Percentiles rank a stretch among this genome's conserved stretches.
Evolutionary conservation across 129 eudicot species (phyloP).

Genomic region (Logfia minima): DNA sequence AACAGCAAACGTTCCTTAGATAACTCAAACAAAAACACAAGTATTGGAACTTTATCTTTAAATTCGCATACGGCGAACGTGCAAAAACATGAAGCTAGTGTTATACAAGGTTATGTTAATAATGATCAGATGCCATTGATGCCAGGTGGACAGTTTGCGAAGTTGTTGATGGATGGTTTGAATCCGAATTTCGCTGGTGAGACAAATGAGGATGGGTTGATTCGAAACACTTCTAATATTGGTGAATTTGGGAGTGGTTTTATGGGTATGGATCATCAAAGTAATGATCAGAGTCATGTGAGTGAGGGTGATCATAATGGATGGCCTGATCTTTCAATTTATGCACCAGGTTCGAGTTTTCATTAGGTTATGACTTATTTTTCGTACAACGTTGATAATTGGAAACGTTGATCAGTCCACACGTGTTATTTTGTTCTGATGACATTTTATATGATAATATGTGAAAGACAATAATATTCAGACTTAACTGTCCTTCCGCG

Average conservation of each 20-base stretch:
- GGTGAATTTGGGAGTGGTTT: conserved; percentile 34
- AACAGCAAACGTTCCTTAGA: conserved; percentile 42
- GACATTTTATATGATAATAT: too few relatives aligned
- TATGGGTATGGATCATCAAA: conserved; percentile 30
- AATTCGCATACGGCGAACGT: neutral
- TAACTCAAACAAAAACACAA: conserved; percentile 32
- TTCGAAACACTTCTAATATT: conserved; percentile 21
- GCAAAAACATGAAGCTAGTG: neutral
- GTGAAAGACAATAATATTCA: too few relatives aligned
- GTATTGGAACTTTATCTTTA: neutral
- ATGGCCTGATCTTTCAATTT: conserved; percentile 70
- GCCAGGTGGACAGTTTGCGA: conserved; percentile 49
- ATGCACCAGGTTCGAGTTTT: conserved; percentile 71
- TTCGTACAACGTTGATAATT: neutral
- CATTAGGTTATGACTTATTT: conserved; percentile 22
- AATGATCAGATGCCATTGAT: neutral
- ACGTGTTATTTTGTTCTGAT: too few relatives aligned
- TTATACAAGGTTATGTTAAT: neutral
- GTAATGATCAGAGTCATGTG: conserved; percentile 18
- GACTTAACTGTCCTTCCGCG: too few relatives aligned
- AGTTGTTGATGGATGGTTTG: conserved; percentile 44
- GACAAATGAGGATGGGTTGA: conserved; percentile 31
- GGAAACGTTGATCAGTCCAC: neutral
- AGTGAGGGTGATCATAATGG: conserved; percentile 29
- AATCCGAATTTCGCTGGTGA: conserved; percentile 21